These are phyloP conservation scores for Epichloe aotearoae DNA, from an alignment of 2,329 filamentous ascomycete genomes.

Conservation along the genomic window DNA sequence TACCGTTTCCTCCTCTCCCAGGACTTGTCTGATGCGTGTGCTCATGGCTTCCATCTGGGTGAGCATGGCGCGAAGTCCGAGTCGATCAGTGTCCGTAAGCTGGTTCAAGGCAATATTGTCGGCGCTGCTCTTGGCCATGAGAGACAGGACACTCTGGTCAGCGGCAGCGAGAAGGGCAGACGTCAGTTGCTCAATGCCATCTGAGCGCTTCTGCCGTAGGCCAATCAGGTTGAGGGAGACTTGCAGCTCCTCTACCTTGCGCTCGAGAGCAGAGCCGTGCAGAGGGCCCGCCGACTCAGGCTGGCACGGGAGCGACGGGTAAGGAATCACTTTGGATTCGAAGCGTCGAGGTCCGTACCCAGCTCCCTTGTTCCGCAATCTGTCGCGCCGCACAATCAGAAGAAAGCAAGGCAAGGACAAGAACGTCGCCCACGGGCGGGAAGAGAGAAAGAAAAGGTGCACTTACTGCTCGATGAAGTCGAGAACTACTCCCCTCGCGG, in stretches of 20 bases:
- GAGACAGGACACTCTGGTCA: conserved; percentile 28
- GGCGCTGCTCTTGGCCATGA: conserved; percentile 36
- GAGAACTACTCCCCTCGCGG: conserved; percentile 50
- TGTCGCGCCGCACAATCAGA: conserved; percentile 11
- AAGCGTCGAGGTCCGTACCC: conserved; percentile 21
- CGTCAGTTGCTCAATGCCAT: conserved; percentile 40
- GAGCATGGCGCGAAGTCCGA: conserved; percentile 34
- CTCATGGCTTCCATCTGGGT: conserved; percentile 32
- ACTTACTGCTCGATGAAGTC: conserved; percentile 59
- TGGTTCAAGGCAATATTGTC: conserved; percentile 26
- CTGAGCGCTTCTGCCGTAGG: conserved; percentile 36
- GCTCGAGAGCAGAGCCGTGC: conserved; percentile 24
- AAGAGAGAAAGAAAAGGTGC: no score
- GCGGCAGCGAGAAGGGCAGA: conserved; percentile 42
- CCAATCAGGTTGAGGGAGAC: conserved; percentile 50
- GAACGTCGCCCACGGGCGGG: not conserved
- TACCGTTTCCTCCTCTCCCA: conserved; percentile 17
- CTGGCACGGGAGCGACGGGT: conserved; percentile 12
- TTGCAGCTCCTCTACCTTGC: conserved; percentile 49
- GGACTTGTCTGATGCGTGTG: conserved; percentile 26
- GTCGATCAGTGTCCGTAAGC: conserved; percentile 29
- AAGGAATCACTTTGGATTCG: conserved; percentile 19
- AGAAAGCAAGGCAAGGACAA: not conserved
- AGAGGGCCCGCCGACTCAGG: conserved; percentile 9
- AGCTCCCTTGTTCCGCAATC: conserved; percentile 25